Base-by-base conservation (phyloP, 768 basidiomycete species). In the Suillus weaverae region DNA sequence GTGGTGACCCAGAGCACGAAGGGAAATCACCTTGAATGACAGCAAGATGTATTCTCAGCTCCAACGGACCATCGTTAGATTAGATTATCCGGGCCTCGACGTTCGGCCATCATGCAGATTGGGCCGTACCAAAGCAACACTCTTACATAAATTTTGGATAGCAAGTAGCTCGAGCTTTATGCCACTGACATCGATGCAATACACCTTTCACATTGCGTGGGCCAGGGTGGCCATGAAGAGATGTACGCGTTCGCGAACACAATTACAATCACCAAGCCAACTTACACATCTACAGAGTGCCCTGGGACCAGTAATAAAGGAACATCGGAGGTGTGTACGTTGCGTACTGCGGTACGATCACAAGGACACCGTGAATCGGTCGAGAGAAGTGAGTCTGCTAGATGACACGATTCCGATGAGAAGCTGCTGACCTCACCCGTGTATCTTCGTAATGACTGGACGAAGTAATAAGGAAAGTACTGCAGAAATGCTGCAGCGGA, bases 201-300 rank as follows among this genome's bases (percentile, higher is more conserved):
- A 13, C 14, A 55, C 61, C 1, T 38, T 62, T 26, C 43, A 62
- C 33, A 30, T 39, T 26, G 39, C 18, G 4, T 20, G 26, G 22
- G 26, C 1, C 26, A 26, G 26, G 55, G 55, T 38, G 33, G 4
- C 18, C 16, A 7, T 53, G 26, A 4, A 51, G 14, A 35, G 50
- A 22, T 32, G 32, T n/a, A n/a, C n/a, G n/a, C n/a, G n/a, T n/a
- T 22, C n/a, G n/a, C n/a, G 44, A 44, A 44, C 51, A 0, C 78
- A 81, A 63, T 73, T 70, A 41, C 16, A 41, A 46, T 70, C 76
- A 1, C 67, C 80, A 18, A 43, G 38, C 38, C 38, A 6, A 80
- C 79, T 18, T 20, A 80, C 60, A 76, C 76, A 4, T 81, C 81
- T 69, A 81, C 79, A 1, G 79, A 81, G 43, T 43, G 18, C 43